Evolutionary conservation across 208 protist species (phyloP).

Genomic region (Leishmania gerbilli): DNA sequence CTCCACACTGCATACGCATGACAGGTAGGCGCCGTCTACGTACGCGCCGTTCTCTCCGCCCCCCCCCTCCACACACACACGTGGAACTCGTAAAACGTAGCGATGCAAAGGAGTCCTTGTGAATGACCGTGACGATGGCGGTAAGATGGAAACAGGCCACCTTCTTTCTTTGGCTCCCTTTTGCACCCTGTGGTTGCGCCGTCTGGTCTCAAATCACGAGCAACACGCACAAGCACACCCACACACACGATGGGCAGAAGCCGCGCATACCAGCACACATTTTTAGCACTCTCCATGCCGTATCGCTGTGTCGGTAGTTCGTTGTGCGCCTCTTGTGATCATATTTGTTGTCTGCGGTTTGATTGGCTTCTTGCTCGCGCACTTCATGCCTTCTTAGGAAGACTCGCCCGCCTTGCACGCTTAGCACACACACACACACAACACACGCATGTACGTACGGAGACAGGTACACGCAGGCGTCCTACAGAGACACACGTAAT

Average conservation of each 20-base stretch:
- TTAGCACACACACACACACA: background rate
- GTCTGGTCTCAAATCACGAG: background rate
- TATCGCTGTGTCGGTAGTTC: background rate
- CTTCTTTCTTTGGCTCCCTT: background rate
- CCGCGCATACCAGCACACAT: background rate
- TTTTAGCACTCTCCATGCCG: background rate
- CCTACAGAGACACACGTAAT: constrained; percentile 1
- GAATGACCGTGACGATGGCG: background rate
- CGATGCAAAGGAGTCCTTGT: background rate
- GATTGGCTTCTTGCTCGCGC: background rate
- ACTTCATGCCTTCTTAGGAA: background rate
- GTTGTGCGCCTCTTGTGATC: background rate
- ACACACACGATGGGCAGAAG: background rate
- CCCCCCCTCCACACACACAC: no score
- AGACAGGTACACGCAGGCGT: background rate
- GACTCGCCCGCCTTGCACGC: background rate
- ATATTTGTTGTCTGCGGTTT: background rate
- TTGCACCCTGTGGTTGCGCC: background rate
- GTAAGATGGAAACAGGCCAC: background rate
- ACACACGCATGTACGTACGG: background rate
- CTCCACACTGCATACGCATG: background rate
- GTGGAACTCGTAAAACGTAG: background rate
- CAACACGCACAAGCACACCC: background rate
- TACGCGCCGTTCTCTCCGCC: background rate
- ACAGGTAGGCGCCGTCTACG: background rate